A percentile compares a stretch with the other conserved stretches of the same genome.
Conservation (phyloP, 2,329 filamentous ascomycete species). For the Dactylellina parvicollis region DNA sequence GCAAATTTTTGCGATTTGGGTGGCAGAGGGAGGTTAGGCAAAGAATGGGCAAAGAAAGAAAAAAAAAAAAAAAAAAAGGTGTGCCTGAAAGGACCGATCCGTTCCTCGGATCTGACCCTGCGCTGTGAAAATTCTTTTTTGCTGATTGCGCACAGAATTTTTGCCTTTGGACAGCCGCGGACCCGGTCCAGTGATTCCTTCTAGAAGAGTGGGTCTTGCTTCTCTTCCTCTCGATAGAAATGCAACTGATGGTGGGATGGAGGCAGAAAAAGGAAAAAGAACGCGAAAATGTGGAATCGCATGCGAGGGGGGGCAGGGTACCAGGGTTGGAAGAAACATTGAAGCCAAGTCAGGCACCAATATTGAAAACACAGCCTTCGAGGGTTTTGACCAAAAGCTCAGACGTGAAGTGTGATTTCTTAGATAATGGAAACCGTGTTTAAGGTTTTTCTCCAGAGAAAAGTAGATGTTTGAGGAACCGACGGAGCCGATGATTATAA, state of each 20-base stretch:
- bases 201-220: conserved; percentile 42
- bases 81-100: conserved; percentile 41
- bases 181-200: conserved; percentile 28
- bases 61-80: conserved; percentile 5
- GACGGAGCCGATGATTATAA: conserved; percentile 22
- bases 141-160: conserved; percentile 24
- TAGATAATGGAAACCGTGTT: conserved; percentile 33
- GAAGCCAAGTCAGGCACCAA: conserved; percentile 46
- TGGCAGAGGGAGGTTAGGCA: background rate
- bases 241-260: conserved; percentile 5
- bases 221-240: conserved; percentile 10
- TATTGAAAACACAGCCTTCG: conserved; percentile 29
- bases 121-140: conserved; percentile 19
- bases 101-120: conserved; percentile 29
- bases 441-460: background rate
- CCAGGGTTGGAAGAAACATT: conserved; percentile 15
- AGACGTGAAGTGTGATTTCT: conserved; percentile 11
- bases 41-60: conserved; percentile 5
- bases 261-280: conserved; percentile 53
- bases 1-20: conserved; percentile 46
- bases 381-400: conserved; percentile 10
- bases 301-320: conserved; percentile 49
- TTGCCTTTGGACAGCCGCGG: conserved; percentile 11
- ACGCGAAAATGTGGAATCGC: conserved; percentile 50
- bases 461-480: conserved; percentile 9